Percentiles rank a stretch among this genome's conserved stretches.
These are phyloP conservation scores for Cerrena zonata DNA, from an alignment of 1,284 basidiomycete genomes.

Conservation along the genomic window DNA sequence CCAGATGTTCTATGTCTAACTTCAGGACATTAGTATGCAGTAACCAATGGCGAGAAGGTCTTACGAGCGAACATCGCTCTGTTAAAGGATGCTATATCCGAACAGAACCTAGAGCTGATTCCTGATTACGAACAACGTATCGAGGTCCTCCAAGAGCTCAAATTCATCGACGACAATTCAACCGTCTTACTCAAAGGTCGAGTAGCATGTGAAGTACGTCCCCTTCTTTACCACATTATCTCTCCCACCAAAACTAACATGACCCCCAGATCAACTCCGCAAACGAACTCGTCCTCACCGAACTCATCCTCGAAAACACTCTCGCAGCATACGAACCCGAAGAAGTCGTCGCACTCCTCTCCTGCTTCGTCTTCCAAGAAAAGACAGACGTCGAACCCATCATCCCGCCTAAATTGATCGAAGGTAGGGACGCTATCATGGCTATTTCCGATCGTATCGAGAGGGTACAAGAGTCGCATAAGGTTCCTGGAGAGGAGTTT, in stretches of 20 bases:
- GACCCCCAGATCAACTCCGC: conserved; percentile 84
- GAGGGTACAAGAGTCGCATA: conserved; percentile 71
- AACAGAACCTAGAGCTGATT: conserved; percentile 93
- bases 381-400: conserved; percentile 86
- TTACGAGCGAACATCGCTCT: conserved; percentile 69
- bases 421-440: conserved; percentile 75
- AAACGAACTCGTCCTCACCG: conserved; percentile 91
- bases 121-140: conserved; percentile 97
- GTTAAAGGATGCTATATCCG: conserved; percentile 80
- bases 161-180: conserved; percentile 89
- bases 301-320: conserved; percentile 94
- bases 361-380: conserved; percentile 95
- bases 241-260: not conserved
- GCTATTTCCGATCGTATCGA: conserved; percentile 82
- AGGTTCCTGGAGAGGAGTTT: conserved; percentile 76
- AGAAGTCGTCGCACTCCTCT: conserved; percentile 95
- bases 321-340: conserved; percentile 87
- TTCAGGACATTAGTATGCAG: conserved; percentile 53
- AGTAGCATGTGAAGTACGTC: conserved; percentile 87
- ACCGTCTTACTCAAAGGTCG: conserved; percentile 94
- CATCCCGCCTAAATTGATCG: conserved; percentile 71
- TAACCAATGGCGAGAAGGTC: conserved; percentile 70
- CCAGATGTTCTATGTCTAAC: not conserved
- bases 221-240: not conserved
- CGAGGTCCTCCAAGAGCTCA: conserved; percentile 83